These are phyloP conservation scores for Pseudogymnoascus sp. DNA, from an alignment of 2,329 filamentous ascomycete genomes.

Conservation along the genomic window DNA sequence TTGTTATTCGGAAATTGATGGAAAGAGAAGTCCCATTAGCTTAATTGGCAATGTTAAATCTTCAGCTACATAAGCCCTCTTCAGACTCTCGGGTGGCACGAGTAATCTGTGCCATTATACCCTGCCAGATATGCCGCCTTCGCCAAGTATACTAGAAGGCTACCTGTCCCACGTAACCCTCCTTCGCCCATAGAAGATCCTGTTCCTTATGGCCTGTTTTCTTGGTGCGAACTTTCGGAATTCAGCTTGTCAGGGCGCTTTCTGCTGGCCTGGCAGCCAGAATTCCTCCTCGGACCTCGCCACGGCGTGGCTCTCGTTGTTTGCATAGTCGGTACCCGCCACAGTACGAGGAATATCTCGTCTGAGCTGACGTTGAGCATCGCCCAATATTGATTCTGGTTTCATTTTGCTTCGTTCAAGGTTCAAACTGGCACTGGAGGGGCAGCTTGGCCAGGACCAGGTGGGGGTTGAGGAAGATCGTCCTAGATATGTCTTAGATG, in stretches of 20 bases:
- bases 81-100: not conserved
- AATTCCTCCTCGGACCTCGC: not conserved
- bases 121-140: not conserved
- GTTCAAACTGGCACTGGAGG: slow-evolving; percentile 5
- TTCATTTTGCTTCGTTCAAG: not conserved
- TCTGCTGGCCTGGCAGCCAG: not conserved
- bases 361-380: not conserved
- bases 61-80: not conserved
- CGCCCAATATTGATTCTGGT: not conserved
- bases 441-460: slow-evolving; percentile 26
- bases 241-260: not conserved
- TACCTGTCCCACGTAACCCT: not conserved
- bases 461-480: slow-evolving; percentile 40
- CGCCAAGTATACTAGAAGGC: not conserved
- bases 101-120: not conserved
- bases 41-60: not conserved
- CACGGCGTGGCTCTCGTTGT: not conserved
- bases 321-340: not conserved
- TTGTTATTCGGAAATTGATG: not conserved
- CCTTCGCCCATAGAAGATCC: not conserved
- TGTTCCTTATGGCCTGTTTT: not conserved
- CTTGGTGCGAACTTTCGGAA: not conserved
- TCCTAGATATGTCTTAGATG: slow-evolving; percentile 30
- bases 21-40: not conserved
- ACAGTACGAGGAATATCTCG: not conserved